Evolutionary conservation across 1,139 yeast species (phyloP), one percentile per base, ranked within the genome.

Genomic region (Saccharomycopsis phalli): DNA sequence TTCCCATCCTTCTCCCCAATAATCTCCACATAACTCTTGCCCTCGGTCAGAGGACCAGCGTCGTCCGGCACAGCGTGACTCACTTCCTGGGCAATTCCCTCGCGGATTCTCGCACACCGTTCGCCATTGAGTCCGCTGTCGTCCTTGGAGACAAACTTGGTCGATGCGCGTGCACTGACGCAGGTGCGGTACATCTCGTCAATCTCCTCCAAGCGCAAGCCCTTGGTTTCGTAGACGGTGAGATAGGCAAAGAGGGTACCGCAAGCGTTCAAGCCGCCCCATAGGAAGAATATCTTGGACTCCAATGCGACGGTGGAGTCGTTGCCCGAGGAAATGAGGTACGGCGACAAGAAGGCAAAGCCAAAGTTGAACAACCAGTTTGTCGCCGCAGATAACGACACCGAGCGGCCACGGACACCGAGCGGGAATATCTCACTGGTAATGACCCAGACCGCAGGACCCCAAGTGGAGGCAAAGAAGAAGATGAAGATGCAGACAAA

Each of bases 381-480:
- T 27, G 82, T 74, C 21, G 83, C 82, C 20, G 81, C 74, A 40
- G 88, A 79, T 40, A 83, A 63, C 34, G 88, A 78, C 67, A 83
- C 81, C 46, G 86, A 84, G 64, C 81, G 79, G 26, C 88, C 74
- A 63, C 91, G 74, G 50, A 82, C 77, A 53, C 88, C 75, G 49
- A 81, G 67, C 41, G 94, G 88, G 61, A 75, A 83, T 34, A 81
- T 67, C 61, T 84, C 95, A 30, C 91, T 79, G 41, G 79, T 73
- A 51, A 81, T 76, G 43, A 81, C 81, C 73, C 76, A 86, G 34
- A 79, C 82, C 49, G 80, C 77, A 48, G 94, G 94, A 44, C 91
- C 95, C 94, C 94, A 83, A 5, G 94, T 77, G 30, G 81, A 71
- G 28, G 94, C 91, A 57, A 83, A 84, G 57, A 76, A 76, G 60